Evolutionary conservation across 2,329 filamentous ascomycete genomes (phyloP).

Genomic region (Teratosphaeria nubilosa): DNA sequence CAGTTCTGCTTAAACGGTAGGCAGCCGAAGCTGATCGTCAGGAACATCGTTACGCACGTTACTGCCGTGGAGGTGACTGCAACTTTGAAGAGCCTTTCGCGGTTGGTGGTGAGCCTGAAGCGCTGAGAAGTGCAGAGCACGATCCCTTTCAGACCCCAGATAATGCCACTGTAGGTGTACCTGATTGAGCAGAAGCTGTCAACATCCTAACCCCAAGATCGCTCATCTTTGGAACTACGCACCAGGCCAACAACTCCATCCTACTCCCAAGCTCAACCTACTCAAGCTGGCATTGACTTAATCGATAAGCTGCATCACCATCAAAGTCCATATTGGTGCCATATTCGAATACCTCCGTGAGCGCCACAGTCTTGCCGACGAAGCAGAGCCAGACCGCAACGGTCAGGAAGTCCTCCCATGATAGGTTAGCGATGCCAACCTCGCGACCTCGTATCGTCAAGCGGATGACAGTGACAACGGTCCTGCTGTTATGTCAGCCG

Average conservation of each 20-base stretch:
- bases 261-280: not conserved
- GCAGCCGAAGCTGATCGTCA: not conserved
- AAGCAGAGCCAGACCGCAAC: not conserved
- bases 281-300: not conserved
- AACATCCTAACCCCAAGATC: not conserved
- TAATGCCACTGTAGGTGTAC: not conserved
- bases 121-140: not conserved
- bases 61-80: not conserved
- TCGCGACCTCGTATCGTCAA: not conserved
- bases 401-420: not conserved
- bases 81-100: not conserved
- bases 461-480: not conserved
- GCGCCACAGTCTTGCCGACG: not conserved
- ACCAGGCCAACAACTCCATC: not conserved
- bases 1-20: not conserved
- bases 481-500: not conserved
- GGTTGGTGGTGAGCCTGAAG: not conserved
- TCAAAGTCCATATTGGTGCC: not conserved
- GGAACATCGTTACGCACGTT: not conserved
- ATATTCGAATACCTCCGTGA: not conserved
- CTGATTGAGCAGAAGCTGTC: not conserved
- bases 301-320: not conserved
- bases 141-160: not conserved
- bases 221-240: not conserved
- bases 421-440: not conserved